These are phyloP conservation scores for Ophiostoma populinum DNA, from an alignment of 2,329 filamentous ascomycete species.

Conservation along the genomic window DNA sequence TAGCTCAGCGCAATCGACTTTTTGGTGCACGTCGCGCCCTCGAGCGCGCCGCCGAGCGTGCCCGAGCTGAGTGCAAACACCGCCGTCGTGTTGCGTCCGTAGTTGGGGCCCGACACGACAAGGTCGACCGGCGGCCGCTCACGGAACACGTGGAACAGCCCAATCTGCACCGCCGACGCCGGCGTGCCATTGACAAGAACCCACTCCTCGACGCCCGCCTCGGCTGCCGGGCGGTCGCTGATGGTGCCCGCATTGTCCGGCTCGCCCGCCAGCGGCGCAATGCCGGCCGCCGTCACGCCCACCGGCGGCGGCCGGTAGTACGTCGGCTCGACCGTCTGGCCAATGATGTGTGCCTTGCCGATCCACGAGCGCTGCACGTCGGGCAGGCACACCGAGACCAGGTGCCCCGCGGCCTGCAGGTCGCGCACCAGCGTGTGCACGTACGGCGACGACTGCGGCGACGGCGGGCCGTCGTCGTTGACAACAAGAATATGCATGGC, in stretches of 20 bases:
- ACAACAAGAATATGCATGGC: constrained; percentile 47
- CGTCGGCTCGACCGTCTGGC: constrained; percentile 64
- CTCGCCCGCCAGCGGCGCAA: constrained; percentile 24
- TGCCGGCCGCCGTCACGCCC: constrained; percentile 18
- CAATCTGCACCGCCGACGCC: constrained; percentile 67
- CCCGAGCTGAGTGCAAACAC: constrained; percentile 64
- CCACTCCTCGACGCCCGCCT: constrained; percentile 49
- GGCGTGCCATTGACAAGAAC: constrained; percentile 67
- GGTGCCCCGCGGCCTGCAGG: constrained; percentile 60
- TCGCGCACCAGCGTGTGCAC: constrained; percentile 56
- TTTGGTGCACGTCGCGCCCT: constrained; percentile 53
- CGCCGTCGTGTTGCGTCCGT: constrained; percentile 66
- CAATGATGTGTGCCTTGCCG: constrained; percentile 92
- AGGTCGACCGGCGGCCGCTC: constrained; percentile 56
- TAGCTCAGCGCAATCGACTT: constrained; percentile 72
- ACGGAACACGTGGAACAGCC: constrained; percentile 62
- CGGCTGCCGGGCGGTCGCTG: constrained; percentile 33
- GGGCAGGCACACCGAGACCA: constrained; percentile 81
- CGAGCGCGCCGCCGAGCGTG: constrained; percentile 60
- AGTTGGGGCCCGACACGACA: constrained; percentile 67
- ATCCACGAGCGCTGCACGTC: constrained; percentile 94
- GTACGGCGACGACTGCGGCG: constrained; percentile 61
- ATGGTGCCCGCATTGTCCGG: constrained; percentile 42
- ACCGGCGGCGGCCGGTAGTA: constrained; percentile 52
- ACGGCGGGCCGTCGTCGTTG: constrained; percentile 72